Base-by-base conservation (phyloP, 2,329 filamentous ascomycete genomes). In the Microdochium paspali region DNA sequence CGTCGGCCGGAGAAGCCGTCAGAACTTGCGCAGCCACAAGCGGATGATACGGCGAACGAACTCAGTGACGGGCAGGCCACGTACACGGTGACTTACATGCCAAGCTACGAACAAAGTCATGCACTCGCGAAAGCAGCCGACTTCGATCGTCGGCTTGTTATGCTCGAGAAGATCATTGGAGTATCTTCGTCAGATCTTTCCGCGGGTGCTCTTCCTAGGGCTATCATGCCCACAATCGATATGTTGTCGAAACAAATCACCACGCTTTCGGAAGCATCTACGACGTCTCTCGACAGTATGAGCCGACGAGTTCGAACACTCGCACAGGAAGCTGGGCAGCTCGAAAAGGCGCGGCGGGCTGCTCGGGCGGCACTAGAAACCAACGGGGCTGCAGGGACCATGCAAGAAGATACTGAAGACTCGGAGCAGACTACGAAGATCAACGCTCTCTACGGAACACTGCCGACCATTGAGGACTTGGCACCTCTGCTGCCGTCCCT, bases 391-490 rank as follows among this genome's bases (percentile, higher is more conserved):
- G 65, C 70, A 25, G 70, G 72, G 18, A 69, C 62, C 9, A 62
- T 69, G 3, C 56, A 66, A 1, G 59, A 68, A 4, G 68, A 72
- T 20, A 57, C 59, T 9, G 68, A 77, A 48, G 73, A 84, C 53
- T 69, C 75, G 9, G 89, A 95, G 56, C 86, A 94, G 57, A 77
- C 82, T 35, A 77, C 87, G 46, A 95, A 95, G 63, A 86, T 98
- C 62, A 93, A 95, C 54, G 87, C 90, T 1, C 77, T 98, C 4
- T 96, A 96, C 65, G 85, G 87, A 1, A 87, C 89, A 3, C 71
- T 98, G 15, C 85, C 90, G 1, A 93, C 88, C 0, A 93, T 98
- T 49, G 90, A 95, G 65, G 86, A 77, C 48, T 74, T 98, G 7
- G 78, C 88, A 5, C 93, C 93, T 1, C 74, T 95, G 18, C 75